Conservation (phyloP, 306 rosid species). For the Albizia julibrissin region DNA sequence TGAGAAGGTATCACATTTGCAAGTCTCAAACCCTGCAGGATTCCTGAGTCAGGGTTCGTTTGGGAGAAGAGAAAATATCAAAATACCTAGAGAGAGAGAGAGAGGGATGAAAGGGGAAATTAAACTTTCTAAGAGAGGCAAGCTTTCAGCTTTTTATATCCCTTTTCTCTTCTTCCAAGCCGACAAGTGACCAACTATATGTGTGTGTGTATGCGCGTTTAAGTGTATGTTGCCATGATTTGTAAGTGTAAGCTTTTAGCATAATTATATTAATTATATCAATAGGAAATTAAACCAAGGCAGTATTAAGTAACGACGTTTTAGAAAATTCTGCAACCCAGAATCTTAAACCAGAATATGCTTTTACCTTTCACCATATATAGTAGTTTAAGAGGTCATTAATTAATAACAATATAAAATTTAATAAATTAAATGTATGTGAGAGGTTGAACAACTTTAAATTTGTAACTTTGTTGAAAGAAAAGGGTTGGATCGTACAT, state of each 20-base stretch:
- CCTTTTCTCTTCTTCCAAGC: background rate
- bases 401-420: background rate
- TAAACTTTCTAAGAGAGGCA: constrained; percentile 2
- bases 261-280: constrained; percentile 8
- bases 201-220: background rate
- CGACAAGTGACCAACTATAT: background rate
- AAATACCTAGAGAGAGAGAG: background rate
- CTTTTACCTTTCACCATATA: background rate
- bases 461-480: constrained; percentile 24
- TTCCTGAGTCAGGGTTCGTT: background rate
- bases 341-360: constrained; percentile 20
- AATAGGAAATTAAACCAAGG: constrained; percentile 6
- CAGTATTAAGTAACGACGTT: background rate
- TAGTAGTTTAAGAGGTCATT: constrained; percentile 20
- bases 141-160: background rate
- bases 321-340: background rate
- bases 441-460: constrained; percentile 7
- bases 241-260: background rate
- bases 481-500: constrained; percentile 35
- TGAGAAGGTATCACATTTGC: background rate
- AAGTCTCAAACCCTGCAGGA: too few species aligned
- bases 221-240: background rate
- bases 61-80: background rate
- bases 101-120: background rate
- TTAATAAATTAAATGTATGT: background rate